Conservation (phyloP, 2,329 filamentous ascomycete genomes). For the Beauveria australis region DNA sequence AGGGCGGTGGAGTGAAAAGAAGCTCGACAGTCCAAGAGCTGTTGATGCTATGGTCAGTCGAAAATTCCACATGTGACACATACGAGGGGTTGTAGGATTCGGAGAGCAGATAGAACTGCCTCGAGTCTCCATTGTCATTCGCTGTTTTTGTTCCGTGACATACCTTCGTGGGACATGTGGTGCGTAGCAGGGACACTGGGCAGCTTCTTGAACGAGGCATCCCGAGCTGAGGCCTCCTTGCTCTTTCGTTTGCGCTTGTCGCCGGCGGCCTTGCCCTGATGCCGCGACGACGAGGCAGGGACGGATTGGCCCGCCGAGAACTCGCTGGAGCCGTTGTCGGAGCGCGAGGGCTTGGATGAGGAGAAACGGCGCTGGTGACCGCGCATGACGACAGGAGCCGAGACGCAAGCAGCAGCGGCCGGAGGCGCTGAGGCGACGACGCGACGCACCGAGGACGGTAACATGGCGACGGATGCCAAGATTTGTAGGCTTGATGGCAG, state of each 20-base stretch:
- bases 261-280: constrained; percentile 34
- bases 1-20: constrained; percentile 93
- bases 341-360: constrained; percentile 54
- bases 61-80: neutral
- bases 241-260: constrained; percentile 53
- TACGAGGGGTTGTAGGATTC: neutral
- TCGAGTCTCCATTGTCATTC: neutral
- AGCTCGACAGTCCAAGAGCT: constrained; percentile 85
- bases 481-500: constrained; percentile 12
- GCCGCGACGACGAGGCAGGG: constrained; percentile 35
- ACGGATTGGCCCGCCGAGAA: constrained; percentile 42
- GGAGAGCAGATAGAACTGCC: neutral
- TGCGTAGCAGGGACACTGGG: constrained; percentile 70
- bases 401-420: constrained; percentile 29
- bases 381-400: constrained; percentile 28
- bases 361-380: constrained; percentile 48
- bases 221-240: constrained; percentile 39
- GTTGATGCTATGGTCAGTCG: constrained; percentile 14
- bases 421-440: constrained; percentile 40
- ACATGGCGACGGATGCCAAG: constrained; percentile 30
- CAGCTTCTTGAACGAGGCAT: constrained; percentile 46
- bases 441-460: constrained; percentile 49
- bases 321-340: constrained; percentile 47
- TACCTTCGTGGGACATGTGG: constrained; percentile 61
- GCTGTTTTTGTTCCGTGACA: constrained; percentile 15